A percentile compares a stretch with the other conserved stretches of the same genome.
Evolutionary conservation across 805 yeast genomes (phyloP).

Genomic region (Wickerhamiella shivajii): DNA sequence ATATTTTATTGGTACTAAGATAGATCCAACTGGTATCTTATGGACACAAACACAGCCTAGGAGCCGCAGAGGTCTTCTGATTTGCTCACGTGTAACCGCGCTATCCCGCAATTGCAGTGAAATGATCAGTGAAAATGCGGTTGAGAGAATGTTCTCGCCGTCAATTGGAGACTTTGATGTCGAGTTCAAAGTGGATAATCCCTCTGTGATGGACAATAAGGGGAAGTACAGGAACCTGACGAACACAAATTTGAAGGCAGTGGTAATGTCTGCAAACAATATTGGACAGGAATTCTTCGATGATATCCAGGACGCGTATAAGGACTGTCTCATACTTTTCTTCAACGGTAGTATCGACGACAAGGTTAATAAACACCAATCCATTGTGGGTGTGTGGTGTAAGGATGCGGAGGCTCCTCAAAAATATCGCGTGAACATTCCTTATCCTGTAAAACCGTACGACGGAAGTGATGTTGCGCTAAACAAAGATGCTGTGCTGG

Average conservation of each 20-base stretch:
- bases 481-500: constrained; percentile 57
- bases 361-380: constrained; percentile 26
- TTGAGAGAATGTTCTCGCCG: constrained; percentile 58
- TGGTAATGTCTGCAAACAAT: constrained; percentile 33
- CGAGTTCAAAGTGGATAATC: constrained; percentile 42
- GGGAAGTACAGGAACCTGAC: constrained; percentile 28
- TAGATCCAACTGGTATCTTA: constrained; percentile 72
- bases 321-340: constrained; percentile 58
- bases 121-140: constrained; percentile 25
- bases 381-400: constrained; percentile 68
- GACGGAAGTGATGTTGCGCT: constrained; percentile 25
- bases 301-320: constrained; percentile 49
- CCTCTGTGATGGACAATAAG: constrained; percentile 28
- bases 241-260: constrained; percentile 26
- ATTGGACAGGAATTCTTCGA: constrained; percentile 43
- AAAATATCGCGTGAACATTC: constrained; percentile 68
- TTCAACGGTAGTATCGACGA: constrained; percentile 35
- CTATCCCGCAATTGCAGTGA: constrained; percentile 62
- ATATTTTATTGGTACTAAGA: constrained; percentile 66
- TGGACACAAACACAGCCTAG: constrained; percentile 52
- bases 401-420: constrained; percentile 45
- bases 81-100: constrained; percentile 78
- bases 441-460: constrained; percentile 42
- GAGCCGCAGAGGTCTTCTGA: constrained; percentile 40
- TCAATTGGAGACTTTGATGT: constrained; percentile 77